Base-by-base conservation (phyloP, 306 rosid genomes). In the Delonix regia region DNA sequence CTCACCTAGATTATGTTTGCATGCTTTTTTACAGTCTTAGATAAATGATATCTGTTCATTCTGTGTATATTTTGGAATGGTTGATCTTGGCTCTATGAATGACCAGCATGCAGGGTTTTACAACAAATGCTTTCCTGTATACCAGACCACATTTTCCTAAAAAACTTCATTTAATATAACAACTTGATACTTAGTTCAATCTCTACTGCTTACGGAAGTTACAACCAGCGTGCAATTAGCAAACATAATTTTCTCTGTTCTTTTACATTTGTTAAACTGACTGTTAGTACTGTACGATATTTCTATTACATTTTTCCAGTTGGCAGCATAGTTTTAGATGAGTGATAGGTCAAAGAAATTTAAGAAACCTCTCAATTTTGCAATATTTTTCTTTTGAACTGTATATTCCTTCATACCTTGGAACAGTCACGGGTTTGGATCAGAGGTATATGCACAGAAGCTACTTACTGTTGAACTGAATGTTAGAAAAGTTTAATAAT, bases 181-280 rank as follows among this genome's bases (percentile, higher is more conserved):
- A 27, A 16, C 53, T 67, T 73, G 77, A 81, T 61, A 48, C 38
- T 47, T 39, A 48, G 60, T 47, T 66, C 61, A 78, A 59, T 39
- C 44, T 56, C 52, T 59, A 53, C 53, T 78, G 34, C 77, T 78
- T 49, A 25, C 38, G 10, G 39, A 65, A 45, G 38, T 78, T 53
- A 59, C 77, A 18, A 27, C n/a, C 80, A 77, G 25, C 38, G 78
- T 48, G 60, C 65, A 45, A 38, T 27, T 51, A 51, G 30, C 42
- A 33, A 55, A 61, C 75, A 45, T 11, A 24, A 51, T 18, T 38
- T 70, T 53, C 22, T 33, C 18, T 53, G 34, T 52, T 7, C 22
- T 74, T 30, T 74, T 67, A 19, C 18, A 6, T 70, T 70, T n/a
- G n/a, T 74, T 56, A 16, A 74, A 66, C 47, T 60, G 48, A 48